Base-by-base conservation (phyloP, 345 rosid genomes). In the Ailanthus altissimus region DNA sequence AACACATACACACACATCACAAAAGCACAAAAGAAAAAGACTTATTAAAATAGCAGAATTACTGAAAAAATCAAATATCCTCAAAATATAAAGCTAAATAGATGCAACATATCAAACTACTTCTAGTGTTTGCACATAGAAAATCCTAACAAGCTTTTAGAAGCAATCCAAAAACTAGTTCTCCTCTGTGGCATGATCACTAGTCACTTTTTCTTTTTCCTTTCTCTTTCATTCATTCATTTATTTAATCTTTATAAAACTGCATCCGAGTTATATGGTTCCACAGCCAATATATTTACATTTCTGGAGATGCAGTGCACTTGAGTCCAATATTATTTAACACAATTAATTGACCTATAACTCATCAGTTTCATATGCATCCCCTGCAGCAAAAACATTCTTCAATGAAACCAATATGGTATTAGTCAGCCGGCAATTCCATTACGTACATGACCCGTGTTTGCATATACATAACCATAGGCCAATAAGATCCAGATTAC, bases 401-500 rank as follows among this genome's bases (percentile, higher is more conserved):
- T 26, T 46, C 59, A 46, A 32, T 6, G 9, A 12, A 40, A 42
- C 47, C 63, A 74, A 62, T 74, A 43, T 28, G 4, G 47, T 32
- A 62, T 20, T 4, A 49, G 28, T 20, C 49, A 32, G 36, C 60
- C 46, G 62, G 20, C 46, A 12, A 61, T 45, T 46, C 46, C 56
- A 58, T 72, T 60, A 21, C 8, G 13, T 58, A 25, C 16, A 26
- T 36, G 49, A 51, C 11, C 42, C 12, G 15, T 16, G 15, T 73
- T 53, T 18, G 20, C 23, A 65, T 38, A 50, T 6, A 23, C 13
- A 64, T 21, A 64, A 38, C 20, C 49, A 51, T n/a, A 15, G 11
- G 32, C 47, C 21, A 8, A n/a, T 58, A 28, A 32, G 50, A 82
- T 43, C 57, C 60, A 70, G 12, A 75, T 75, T 88, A 94, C 98